Percentiles rank a stretch among this genome's conserved stretches.
phyloP scores from a whole-genome alignment of 352 stramenopile species.

The Phytophthora meadii region DNA sequence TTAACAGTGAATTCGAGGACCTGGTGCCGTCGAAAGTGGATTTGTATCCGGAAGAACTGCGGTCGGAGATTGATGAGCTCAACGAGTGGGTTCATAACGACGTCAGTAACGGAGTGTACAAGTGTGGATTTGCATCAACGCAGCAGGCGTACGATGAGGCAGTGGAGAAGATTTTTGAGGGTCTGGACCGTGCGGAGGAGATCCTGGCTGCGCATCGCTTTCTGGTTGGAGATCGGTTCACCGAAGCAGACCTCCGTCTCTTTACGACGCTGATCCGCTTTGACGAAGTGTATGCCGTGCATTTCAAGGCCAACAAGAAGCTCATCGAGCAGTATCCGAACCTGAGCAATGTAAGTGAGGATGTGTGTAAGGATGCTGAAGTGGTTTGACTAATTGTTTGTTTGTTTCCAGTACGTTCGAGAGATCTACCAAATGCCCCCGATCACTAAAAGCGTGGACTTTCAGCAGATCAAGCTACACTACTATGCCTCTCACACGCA shows the following conservation, averaged over 20 bases:
- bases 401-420: constrained; percentile 45
- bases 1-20: constrained; percentile 93
- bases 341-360: constrained; percentile 62
- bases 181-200: constrained; percentile 86
- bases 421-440: constrained; percentile 56
- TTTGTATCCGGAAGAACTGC: constrained; percentile 86
- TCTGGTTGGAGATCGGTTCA: constrained; percentile 74
- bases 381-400: constrained; percentile 1
- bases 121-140: constrained; percentile 58
- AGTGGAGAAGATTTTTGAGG: constrained; percentile 81
- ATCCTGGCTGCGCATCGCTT: constrained; percentile 78
- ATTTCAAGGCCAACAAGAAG: constrained; percentile 88
- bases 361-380: neutral
- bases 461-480: constrained; percentile 56
- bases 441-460: constrained; percentile 48
- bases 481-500: constrained; percentile 64
- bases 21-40: constrained; percentile 82
- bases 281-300: constrained; percentile 92
- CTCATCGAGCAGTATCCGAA: constrained; percentile 84
- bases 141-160: constrained; percentile 91
- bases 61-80: constrained; percentile 79
- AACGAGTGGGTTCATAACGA: constrained; percentile 93
- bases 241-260: constrained; percentile 89
- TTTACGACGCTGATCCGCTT: constrained; percentile 95
- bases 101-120: constrained; percentile 94